Evolutionary conservation across 148 eudicot species (phyloP).

Genomic region (Rhododendron mucronatum): DNA sequence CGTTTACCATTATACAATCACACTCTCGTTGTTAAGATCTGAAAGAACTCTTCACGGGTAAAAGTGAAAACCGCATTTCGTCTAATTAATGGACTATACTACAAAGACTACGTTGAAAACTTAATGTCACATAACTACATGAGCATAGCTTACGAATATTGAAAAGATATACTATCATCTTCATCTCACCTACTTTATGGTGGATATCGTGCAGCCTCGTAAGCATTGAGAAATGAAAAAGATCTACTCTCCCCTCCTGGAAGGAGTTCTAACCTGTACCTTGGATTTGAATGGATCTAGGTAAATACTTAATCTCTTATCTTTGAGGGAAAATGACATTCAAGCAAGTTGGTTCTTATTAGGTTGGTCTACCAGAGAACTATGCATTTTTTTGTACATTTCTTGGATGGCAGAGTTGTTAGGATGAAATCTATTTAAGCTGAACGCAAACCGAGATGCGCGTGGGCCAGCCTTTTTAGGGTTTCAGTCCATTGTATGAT

Average conservation of each 20-base stretch:
- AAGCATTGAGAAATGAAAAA: slow-evolving; percentile 88
- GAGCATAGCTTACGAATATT: too few species aligned
- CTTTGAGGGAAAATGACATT: too few species aligned
- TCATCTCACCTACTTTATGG: neutral
- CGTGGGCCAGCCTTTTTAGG: too few species aligned
- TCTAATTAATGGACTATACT: neutral
- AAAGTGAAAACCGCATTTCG: slow-evolving; percentile 31
- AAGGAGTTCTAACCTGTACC: slow-evolving; percentile 84
- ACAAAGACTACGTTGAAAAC: too few species aligned
- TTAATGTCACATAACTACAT: too few species aligned
- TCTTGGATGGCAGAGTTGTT: too few species aligned
- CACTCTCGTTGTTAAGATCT: slow-evolving; percentile 69
- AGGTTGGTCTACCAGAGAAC: too few species aligned
- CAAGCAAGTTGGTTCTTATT: too few species aligned
- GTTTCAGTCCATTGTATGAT: too few species aligned
- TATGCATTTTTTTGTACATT: too few species aligned
- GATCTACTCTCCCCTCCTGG: slow-evolving; percentile 79
- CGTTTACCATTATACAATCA: slow-evolving; percentile 27
- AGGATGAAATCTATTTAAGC: too few species aligned
- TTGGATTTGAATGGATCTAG: slow-evolving; percentile 94
- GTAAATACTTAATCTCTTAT: slow-evolving; percentile 20
- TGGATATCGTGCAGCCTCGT: slow-evolving; percentile 56
- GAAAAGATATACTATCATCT: neutral
- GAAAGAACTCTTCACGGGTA: slow-evolving; percentile 89
- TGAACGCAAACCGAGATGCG: too few species aligned